A percentile compares a stretch with the other conserved stretches of the same genome.
phyloP scores from a whole-genome alignment of 2,329 filamentous ascomycete species.

The Neonectria hederae region DNA sequence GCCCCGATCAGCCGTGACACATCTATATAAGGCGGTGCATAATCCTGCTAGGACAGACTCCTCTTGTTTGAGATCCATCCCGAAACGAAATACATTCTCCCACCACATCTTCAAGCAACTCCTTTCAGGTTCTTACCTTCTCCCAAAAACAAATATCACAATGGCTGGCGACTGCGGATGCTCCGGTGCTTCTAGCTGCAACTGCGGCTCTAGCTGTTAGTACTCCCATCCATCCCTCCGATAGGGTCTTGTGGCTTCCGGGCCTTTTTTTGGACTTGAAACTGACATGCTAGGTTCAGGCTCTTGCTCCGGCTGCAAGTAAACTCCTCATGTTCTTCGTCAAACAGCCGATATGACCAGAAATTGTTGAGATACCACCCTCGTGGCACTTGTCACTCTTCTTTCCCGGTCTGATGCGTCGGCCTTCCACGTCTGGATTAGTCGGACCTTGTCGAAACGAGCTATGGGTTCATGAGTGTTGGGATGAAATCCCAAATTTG shows the following conservation, averaged over 20 bases:
- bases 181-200: slow-evolving; percentile 48
- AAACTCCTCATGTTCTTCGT: slow-evolving; percentile 22
- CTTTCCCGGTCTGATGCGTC: slow-evolving; percentile 19
- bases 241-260: background rate
- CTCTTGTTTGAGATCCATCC: slow-evolving; percentile 28
- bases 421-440: slow-evolving; percentile 18
- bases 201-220: slow-evolving; percentile 51
- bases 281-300: slow-evolving; percentile 37
- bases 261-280: background rate
- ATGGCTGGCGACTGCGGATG: slow-evolving; percentile 52
- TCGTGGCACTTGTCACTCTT: slow-evolving; percentile 30
- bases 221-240: background rate
- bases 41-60: slow-evolving; percentile 16
- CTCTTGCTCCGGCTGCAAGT: slow-evolving; percentile 47
- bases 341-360: slow-evolving; percentile 21
- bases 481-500: slow-evolving; percentile 24
- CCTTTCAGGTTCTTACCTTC: slow-evolving; percentile 24
- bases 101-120: slow-evolving; percentile 3
- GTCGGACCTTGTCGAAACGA: slow-evolving; percentile 14
- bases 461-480: slow-evolving; percentile 19
- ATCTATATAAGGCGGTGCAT: slow-evolving; percentile 42
- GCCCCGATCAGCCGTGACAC: slow-evolving; percentile 9
- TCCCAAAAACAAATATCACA: slow-evolving; percentile 37
- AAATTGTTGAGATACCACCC: slow-evolving; percentile 27
- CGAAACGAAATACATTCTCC: slow-evolving; percentile 23